Evolutionary conservation across 805 yeast genomes (phyloP), one percentile per base, ranked within the genome.

Genomic region (Vanderwaltozyma polyspora): DNA sequence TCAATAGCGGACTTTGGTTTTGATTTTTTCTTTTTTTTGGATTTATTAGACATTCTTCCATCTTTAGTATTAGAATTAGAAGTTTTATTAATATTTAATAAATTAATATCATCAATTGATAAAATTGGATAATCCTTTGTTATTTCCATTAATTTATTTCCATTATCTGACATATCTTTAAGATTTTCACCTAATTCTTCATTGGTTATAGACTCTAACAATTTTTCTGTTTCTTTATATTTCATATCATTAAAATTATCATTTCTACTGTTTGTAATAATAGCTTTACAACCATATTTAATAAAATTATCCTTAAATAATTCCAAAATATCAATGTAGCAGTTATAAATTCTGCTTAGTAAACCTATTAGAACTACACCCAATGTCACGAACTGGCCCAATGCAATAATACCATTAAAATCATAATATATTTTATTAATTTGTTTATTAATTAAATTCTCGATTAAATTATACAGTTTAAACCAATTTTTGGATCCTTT

Each of bases 321-420:
- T 23, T 38, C 38, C 47, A 46, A 19, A 42, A 48, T 12, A 9
- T 35, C 23, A 12, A 32, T 14, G 37, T 47, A 51, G 6, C 50
- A 34, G 6, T 34, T 25, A 36, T 63, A 53, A 8, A 81, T 45
- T 34, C 67, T 64, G 2, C 80, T 67, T 25, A 74, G 44, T 14
- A 62, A 34, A 0, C 81, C 94, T 3, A 83, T 48, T 26, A 84
- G 54, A 0, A 80, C 72, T 41, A 85, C 66, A 2, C 94, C 94
- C 10, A 85, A 52, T 2, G 77, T 69, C 6, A 83, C 66, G 48
- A 80, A 85, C 49, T 86, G 94, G 0, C 87, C 94, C 38, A 76
- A 64, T 1, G 79, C 76, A 6, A 85, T 64, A 1, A 85, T 67
- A 1, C 76, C 70, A 52, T 79, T 76, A 47, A 82, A 79, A 10